Evolutionary conservation across 768 basidiomycete genomes (phyloP).

Genomic region (Tricholoma sp.): DNA sequence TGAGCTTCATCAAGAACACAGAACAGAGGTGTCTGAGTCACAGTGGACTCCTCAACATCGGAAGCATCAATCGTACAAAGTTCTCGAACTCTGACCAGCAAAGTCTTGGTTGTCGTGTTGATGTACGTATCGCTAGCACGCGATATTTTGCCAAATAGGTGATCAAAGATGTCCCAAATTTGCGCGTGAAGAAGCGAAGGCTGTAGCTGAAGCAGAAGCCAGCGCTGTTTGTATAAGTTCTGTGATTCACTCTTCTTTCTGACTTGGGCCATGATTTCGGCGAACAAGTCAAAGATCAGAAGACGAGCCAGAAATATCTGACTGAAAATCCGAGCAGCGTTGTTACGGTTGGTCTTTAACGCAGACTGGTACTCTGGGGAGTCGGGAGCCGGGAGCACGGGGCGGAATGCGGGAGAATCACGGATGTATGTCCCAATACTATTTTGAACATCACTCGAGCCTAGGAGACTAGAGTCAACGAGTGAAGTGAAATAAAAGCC

Average conservation of each 20-base stretch:
- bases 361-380: constrained; percentile 25
- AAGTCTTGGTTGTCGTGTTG: constrained; percentile 25
- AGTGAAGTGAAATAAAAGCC: constrained; percentile 44
- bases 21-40: constrained; percentile 31
- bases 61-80: constrained; percentile 13
- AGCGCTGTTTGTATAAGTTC: constrained; percentile 26
- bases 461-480: constrained; percentile 38
- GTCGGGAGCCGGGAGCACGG: constrained; percentile 25
- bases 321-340: constrained; percentile 31
- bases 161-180: constrained; percentile 38
- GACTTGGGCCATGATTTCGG: constrained; percentile 24
- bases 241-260: constrained; percentile 8
- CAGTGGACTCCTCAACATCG: background rate
- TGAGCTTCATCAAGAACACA: constrained; percentile 44
- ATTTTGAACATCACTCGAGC: constrained; percentile 39
- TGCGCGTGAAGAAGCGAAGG: constrained; percentile 30
- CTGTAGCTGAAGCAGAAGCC: constrained; percentile 38
- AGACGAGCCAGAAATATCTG: constrained; percentile 37
- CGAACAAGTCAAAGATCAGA: constrained; percentile 34
- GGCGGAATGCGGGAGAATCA: constrained; percentile 26
- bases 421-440: constrained; percentile 33
- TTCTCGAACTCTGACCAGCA: constrained; percentile 27
- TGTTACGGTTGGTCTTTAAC: constrained; percentile 30
- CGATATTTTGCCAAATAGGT: constrained; percentile 29
- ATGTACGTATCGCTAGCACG: constrained; percentile 30